Base-by-base conservation (phyloP, 306 rosid species). In the Myrica gale region DNA sequence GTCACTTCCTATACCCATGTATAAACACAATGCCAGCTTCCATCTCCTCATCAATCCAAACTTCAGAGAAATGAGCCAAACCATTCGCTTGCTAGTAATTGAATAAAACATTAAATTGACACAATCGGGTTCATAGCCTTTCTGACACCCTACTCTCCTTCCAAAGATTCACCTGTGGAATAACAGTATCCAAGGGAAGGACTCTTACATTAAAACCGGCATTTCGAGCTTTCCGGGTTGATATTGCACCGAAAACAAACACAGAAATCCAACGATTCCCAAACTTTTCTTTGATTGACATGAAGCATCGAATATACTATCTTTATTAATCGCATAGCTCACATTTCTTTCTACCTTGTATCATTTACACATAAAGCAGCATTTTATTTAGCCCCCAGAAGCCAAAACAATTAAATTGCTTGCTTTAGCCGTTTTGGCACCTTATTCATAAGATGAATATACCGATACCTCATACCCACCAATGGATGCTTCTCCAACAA, bases 401-500 rank as follows among this genome's bases (percentile, higher is more conserved):
- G 76, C 63, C 20, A 43, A 48, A 77, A 26, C 61, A 26, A 26
- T 26, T 26, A 26, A 56, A 56, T 55, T 78, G 50, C 79, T 41
- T 75, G 85, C 48, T 69, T 60, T 62, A 5, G 47, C 76, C 23
- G 75, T n/a, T 74, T 82, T 53, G 76, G 82, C 44, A 46, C 53
- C 78, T 86, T 89, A 56, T 74, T 83, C 98, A 93, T 85, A 58
- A 90, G 96, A 67, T 82, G 82, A 81, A 88, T 80, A 67, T 90
- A 90, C 78, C 90, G 76, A 83, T 88, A 84, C 81, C 98, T 84
- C 76, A 76, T 84, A 60, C 90, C 90, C 91, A 88, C 86, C 71
- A 91, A 69, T 15, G 93, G 93, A 79, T 93, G 96, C 60, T 89
- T 91, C 73, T 81, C 86, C 50, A 89, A 71, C 84, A 91, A 82